A percentile compares a stretch with the other conserved stretches of the same genome.
These are phyloP conservation scores for Talaromyces sp. DNA, from an alignment of 2,329 filamentous ascomycete species.

Conservation along the genomic window DNA sequence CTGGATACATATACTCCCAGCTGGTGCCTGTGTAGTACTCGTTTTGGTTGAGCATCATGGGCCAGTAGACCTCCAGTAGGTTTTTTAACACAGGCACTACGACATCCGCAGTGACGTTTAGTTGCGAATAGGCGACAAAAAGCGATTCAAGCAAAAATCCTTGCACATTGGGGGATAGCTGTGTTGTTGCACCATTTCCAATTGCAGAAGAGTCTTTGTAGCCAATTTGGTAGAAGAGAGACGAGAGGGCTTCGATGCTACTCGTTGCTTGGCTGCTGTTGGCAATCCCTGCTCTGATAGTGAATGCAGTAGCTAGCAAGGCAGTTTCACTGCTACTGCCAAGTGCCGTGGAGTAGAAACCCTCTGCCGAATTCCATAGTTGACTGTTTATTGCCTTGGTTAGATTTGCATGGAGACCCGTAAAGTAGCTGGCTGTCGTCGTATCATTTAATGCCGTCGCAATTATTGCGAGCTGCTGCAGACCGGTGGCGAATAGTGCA, in stretches of 20 bases:
- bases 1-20: constrained; percentile 10
- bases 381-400: neutral
- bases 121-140: neutral
- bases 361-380: neutral
- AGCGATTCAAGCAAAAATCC: neutral
- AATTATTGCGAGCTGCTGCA: neutral
- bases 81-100: neutral
- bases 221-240: neutral
- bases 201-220: neutral
- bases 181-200: neutral
- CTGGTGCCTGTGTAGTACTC: constrained; percentile 10
- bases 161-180: neutral
- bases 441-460: neutral
- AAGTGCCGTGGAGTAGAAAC: neutral
- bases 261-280: neutral
- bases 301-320: neutral
- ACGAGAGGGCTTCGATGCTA: neutral
- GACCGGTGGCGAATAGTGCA: neutral
- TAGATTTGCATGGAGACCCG: neutral
- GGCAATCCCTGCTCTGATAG: neutral
- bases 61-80: neutral
- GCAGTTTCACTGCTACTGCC: neutral
- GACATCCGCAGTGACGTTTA: neutral
- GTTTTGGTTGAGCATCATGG: constrained; percentile 8
- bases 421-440: neutral